Evolutionary conservation across 352 stramenopile species (phyloP).

Genomic region (Globisporangium irregulare): DNA sequence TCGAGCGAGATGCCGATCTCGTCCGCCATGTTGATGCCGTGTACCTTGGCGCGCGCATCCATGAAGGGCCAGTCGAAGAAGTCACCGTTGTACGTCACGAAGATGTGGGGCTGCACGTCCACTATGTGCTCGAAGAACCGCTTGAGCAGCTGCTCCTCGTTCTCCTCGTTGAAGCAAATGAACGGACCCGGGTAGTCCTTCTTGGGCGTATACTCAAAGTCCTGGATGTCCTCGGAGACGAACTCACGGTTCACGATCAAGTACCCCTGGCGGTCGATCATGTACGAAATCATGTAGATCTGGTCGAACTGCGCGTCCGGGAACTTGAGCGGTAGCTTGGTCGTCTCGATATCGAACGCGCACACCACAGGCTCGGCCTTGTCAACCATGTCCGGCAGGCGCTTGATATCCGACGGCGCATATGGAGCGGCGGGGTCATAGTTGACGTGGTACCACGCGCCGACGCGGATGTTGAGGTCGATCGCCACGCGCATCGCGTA

Average conservation of each 20-base stretch:
- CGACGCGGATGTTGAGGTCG: constrained; percentile 95
- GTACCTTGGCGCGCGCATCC: constrained; percentile 87
- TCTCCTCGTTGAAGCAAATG: constrained; percentile 95
- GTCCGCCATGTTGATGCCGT: constrained; percentile 90
- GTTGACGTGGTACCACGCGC: constrained; percentile 96
- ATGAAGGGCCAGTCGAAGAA: constrained; percentile 99
- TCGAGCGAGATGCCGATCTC: constrained; percentile 86
- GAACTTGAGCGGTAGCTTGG: constrained; percentile 99
- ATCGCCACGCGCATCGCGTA: constrained; percentile 96
- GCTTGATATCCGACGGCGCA: constrained; percentile 39
- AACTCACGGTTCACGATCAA: constrained; percentile 97
- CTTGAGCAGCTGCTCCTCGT: constrained; percentile 79
- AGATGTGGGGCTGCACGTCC: constrained; percentile 95
- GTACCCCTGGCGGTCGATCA: constrained; percentile 95
- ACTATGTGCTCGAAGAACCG: constrained; percentile 91
- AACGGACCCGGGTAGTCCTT: constrained; percentile 90
- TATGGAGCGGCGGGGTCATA: constrained; percentile 71
- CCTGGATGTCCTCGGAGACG: constrained; percentile 95
- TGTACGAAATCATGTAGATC: constrained; percentile 98
- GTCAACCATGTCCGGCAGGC: constrained; percentile 88
- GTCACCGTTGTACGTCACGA: constrained; percentile 99
- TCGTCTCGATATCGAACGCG: constrained; percentile 99
- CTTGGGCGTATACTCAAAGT: constrained; percentile 99
- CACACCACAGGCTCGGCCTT: constrained; percentile 94
- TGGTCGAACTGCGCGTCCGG: constrained; percentile 95